Base-by-base conservation (phyloP, 768 basidiomycete genomes). In the Tubosaeta sp. region DNA sequence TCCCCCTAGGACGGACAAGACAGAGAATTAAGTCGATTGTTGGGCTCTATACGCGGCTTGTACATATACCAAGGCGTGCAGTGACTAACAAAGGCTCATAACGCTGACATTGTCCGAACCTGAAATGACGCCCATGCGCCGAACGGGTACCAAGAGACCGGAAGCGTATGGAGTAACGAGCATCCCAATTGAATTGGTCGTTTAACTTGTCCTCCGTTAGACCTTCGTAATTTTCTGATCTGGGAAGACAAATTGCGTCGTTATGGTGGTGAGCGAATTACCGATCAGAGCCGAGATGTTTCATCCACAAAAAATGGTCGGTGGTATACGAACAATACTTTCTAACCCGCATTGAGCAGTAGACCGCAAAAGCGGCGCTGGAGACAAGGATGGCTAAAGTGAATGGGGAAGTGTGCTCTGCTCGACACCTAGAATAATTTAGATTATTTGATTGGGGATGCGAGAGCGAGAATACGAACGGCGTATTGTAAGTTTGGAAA, bases 91-190 rank as follows among this genome's bases (percentile, higher is more conserved):
- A 67, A 90, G 91, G 67, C 87, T 94, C 69, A 94, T 90, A 29
- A 92, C 93, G 71, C 94, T 91, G 59, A 90, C 86, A 62, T 94
- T 88, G 77, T 95, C 93, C 46, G 91, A 92, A 66, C 44, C 96
- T 94, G 60, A 96, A 93, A 72, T 95, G 94, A 86, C 96, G 93
- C 70, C 95, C 94, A 54, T 94, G 95, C 0, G 95, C 81, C 94
- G 90, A 67, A 94, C 25, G 24, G 18, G 35, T 87, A 82, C 72
- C 96, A 96, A 56, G 91, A 95, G 86, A 65, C 96, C 94, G 53
- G 92, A 95, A 19, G 87, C 87, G 72, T 95, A 95, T 48, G 91
- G 89, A 3, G 94, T 96, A 46, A 53, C 46, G 39, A 42, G 40
- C 11, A 7, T 30, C 34, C 8, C 12, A 14, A 44, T 19, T 41